phyloP scores from a whole-genome alignment of 768 basidiomycete genomes.

The Boletus subparvulus region DNA sequence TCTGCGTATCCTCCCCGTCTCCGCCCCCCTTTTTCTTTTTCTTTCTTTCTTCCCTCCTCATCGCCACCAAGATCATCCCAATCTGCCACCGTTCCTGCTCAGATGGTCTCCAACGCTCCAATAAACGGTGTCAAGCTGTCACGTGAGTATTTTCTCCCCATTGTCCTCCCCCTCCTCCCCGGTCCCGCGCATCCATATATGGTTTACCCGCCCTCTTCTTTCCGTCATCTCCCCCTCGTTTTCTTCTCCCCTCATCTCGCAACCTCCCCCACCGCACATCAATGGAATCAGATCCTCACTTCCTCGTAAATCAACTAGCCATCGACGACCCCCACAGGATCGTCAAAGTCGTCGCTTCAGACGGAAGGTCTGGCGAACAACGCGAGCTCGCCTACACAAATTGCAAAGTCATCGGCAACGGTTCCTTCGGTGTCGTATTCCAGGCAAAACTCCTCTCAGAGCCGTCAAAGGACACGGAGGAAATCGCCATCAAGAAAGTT shows the following conservation, averaged over 20 bases:
- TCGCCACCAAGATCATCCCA: conserved; percentile 17
- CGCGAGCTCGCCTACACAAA: conserved; percentile 91
- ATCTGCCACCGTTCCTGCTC: conserved; percentile 16
- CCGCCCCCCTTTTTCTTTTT: neutral
- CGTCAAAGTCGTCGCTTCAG: conserved; percentile 91
- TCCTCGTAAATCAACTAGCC: conserved; percentile 43
- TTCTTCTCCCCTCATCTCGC: conserved; percentile 37
- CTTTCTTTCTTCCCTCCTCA: conserved; percentile 1
- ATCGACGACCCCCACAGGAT: conserved; percentile 97
- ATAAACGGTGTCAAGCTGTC: conserved; percentile 88
- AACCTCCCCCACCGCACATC: conserved; percentile 14
- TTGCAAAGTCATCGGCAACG: conserved; percentile 98
- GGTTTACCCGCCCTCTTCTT: conserved; percentile 25
- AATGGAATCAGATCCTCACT: conserved; percentile 28
- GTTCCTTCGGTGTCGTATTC: conserved; percentile 98
- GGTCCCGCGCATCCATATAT: conserved; percentile 28
- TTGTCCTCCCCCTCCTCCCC: conserved; percentile 17
- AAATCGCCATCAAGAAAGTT: conserved; percentile 99
- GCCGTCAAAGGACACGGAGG: conserved; percentile 62
- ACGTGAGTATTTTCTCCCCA: conserved; percentile 50
- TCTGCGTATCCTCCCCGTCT: conserved; percentile 13
- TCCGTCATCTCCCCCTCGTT: conserved; percentile 34
- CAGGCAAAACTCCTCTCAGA: conserved; percentile 82
- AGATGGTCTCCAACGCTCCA: conserved; percentile 75
- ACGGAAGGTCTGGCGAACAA: conserved; percentile 90